Base-by-base conservation (phyloP, 2,329 filamentous ascomycete species). In the Sphaerulina populicola region DNA sequence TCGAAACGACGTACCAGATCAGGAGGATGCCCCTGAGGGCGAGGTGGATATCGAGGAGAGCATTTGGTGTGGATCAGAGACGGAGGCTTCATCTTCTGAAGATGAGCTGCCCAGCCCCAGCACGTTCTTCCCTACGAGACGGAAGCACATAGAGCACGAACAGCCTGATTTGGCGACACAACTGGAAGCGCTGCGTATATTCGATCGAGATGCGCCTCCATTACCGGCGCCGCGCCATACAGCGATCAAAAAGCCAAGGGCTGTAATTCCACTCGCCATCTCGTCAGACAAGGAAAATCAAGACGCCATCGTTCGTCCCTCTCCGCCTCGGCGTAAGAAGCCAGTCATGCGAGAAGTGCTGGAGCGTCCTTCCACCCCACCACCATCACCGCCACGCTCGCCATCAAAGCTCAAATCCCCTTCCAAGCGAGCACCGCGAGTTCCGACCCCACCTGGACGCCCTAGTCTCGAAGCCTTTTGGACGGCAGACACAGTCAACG, bases 391-490 rank as follows among this genome's bases (percentile, higher is more conserved):
- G 18, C 75, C 71, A 38, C 73, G 74, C 36, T 69, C 68, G 7
- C 73, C 69, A 52, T 60, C 62, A 4, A 62, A 62, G 10, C 64
- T 76, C 3, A 66, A 68, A 18, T 78, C 76, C 11, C 76, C 77
- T 2, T 72, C 71, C 1, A 76, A 78, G 58, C 61, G 65, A 15
- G 68, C 62, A 44, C 55, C 63, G 15, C 61, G 64, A 0, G 78
- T 82, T 37, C 79, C 79, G 2, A 69, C 70, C 33, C 77, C 78
- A 1, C 77, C 78, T 2, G 74, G 81, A 51, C 68, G 72, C 23
- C 74, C 74, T 18, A 77, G 69, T 47, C 74, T 74, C 36, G 80
- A 83, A 54, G 70, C 69, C 6, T 83, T 83, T 60, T 84, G 81
- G 81, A 72, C 71, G 47, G 76, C 77, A 54, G 76, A 77, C 10